A percentile compares a stretch with the other conserved stretches of the same genome.
These are phyloP conservation scores for Escovopsis weberi DNA, from an alignment of 2,329 filamentous ascomycete species.

Conservation along the genomic window DNA sequence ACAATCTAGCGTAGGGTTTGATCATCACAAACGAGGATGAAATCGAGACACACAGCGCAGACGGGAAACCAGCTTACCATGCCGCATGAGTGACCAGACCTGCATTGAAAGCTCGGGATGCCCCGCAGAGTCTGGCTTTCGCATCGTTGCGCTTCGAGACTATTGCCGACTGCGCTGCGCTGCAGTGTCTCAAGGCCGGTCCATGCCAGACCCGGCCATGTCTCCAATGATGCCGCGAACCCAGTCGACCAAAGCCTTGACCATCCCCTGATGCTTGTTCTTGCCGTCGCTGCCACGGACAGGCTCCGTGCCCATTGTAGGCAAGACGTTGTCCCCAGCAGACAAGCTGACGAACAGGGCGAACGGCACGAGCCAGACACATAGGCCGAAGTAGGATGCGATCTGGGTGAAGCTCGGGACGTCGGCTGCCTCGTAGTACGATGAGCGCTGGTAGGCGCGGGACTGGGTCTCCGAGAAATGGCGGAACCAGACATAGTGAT, in stretches of 20 bases:
- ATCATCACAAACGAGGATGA: slow-evolving; percentile 22
- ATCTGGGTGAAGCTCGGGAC: slow-evolving; percentile 85
- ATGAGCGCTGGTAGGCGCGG: slow-evolving; percentile 40
- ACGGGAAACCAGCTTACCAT: slow-evolving; percentile 5
- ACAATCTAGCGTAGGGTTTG: slow-evolving; percentile 31
- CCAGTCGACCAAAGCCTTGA: slow-evolving; percentile 49
- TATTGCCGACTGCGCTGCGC: too few species aligned
- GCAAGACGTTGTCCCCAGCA: slow-evolving; percentile 87
- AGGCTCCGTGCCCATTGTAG: slow-evolving; percentile 66
- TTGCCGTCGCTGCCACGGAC: slow-evolving; percentile 30
- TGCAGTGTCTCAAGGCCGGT: slow-evolving; percentile 5
- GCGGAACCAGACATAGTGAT: slow-evolving; percentile 93
- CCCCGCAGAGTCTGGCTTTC: too few species aligned
- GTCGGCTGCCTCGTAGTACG: slow-evolving; percentile 47
- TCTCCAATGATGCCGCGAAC: slow-evolving; percentile 38
- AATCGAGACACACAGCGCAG: background rate
- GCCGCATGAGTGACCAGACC: too few species aligned
- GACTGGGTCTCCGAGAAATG: slow-evolving; percentile 63
- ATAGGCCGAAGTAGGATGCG: slow-evolving; percentile 88
- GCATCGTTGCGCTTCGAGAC: too few species aligned
- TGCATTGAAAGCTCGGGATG: too few species aligned
- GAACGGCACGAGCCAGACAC: slow-evolving; percentile 94
- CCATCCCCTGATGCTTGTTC: slow-evolving; percentile 45
- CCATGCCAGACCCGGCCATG: slow-evolving; percentile 17
- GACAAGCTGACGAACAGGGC: slow-evolving; percentile 87